Conservation (phyloP, 129 eudicot genomes). For the Sambucus nigra region DNA sequence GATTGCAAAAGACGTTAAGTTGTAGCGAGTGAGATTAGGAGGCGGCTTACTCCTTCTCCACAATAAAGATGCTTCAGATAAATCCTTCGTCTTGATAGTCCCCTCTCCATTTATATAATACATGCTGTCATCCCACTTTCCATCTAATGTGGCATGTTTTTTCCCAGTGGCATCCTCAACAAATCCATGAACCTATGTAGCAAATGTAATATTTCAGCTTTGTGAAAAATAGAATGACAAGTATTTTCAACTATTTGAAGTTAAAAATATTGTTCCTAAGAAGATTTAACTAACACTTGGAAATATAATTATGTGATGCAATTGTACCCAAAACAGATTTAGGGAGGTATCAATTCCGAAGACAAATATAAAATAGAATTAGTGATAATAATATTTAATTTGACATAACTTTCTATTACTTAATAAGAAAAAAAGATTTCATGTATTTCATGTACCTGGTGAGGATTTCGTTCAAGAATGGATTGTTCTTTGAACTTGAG, state of each 20-base stretch:
- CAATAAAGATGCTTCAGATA: constrained; percentile 33
- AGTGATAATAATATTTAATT: too few species aligned
- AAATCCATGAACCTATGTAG: constrained; percentile 66
- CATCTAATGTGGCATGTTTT: constrained; percentile 35
- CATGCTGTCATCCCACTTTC: constrained; percentile 82
- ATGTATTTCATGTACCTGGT: too few species aligned
- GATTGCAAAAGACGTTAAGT: constrained; percentile 77
- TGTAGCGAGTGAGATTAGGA: constrained; percentile 64
- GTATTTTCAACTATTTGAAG: too few species aligned
- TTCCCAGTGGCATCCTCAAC: constrained; percentile 42
- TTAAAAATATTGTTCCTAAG: too few species aligned
- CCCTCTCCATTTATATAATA: constrained; percentile 48
- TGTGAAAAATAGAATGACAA: background rate
- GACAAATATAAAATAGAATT: background rate
- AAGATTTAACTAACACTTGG: too few species aligned
- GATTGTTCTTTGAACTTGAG: constrained; percentile 82
- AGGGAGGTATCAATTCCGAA: background rate
- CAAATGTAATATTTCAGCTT: background rate
- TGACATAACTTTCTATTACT: too few species aligned
- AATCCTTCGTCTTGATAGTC: constrained; percentile 36
- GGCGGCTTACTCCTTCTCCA: constrained; percentile 71
- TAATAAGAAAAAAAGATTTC: too few species aligned
- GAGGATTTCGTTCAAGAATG: constrained; percentile 77
- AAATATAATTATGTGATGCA: background rate
- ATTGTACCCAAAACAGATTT: background rate